phyloP scores from a whole-genome alignment of 1,139 yeast genomes.

The Suhomyces taliae region DNA sequence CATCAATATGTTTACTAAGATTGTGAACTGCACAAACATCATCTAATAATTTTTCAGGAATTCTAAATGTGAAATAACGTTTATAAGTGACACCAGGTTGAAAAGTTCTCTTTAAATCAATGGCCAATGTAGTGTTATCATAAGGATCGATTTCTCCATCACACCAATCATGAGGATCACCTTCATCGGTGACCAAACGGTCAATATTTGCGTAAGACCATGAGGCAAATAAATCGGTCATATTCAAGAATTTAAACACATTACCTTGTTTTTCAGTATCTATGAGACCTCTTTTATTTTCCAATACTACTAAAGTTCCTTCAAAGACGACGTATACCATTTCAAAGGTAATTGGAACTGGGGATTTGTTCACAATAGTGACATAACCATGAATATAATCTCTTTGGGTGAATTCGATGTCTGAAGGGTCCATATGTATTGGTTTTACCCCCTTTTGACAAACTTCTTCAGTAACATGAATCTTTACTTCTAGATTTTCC shows the following conservation, averaged over 20 bases:
- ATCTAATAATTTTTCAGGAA: conserved; percentile 42
- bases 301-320: conserved; percentile 28
- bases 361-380: conserved; percentile 25
- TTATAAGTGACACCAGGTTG: conserved; percentile 37
- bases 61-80: conserved; percentile 42
- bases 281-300: conserved; percentile 28
- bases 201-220: conserved; percentile 51
- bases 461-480: conserved; percentile 41
- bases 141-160: conserved; percentile 47
- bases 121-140: conserved; percentile 34
- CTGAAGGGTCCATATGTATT: conserved; percentile 24
- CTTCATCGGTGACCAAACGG: conserved; percentile 44
- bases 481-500: conserved; percentile 30
- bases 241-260: conserved; percentile 40
- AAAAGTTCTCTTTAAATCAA: conserved; percentile 33
- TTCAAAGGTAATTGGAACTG: conserved; percentile 30
- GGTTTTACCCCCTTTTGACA: conserved; percentile 43
- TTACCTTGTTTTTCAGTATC: conserved; percentile 28
- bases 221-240: conserved; percentile 48
- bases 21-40: conserved; percentile 39
- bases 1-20: conserved; percentile 33
- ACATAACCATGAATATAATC: conserved; percentile 38
- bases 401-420: conserved; percentile 31
- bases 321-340: conserved; percentile 39
- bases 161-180: conserved; percentile 53